These are phyloP conservation scores for Hirsutella minnesotensis DNA, from an alignment of 2,329 filamentous ascomycete species.

Conservation along the genomic window DNA sequence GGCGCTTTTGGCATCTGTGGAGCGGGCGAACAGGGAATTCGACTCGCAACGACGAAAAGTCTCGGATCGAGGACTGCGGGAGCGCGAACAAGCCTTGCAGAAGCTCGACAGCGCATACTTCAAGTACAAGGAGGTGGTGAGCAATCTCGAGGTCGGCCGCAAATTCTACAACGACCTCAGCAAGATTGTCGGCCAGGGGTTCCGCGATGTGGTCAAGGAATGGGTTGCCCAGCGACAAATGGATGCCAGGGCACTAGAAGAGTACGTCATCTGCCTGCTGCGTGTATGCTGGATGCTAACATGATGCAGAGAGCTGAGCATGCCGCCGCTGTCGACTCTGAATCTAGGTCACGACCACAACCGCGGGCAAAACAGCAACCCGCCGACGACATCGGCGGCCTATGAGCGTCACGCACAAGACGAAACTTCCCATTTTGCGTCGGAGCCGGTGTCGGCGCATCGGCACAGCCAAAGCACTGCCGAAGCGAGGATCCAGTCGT, in stretches of 20 bases:
- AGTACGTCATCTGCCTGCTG: constrained; percentile 34
- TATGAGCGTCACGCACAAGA: constrained; percentile 1
- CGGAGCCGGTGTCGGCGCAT: constrained; percentile 3
- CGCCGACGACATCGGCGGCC: constrained; percentile 2
- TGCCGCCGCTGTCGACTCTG: constrained; percentile 37
- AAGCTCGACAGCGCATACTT: constrained; percentile 82
- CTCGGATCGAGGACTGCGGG: constrained; percentile 48
- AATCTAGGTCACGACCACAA: constrained; percentile 20
- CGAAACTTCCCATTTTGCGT: constrained; percentile 8
- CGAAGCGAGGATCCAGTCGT: constrained; percentile 47
- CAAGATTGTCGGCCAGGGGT: constrained; percentile 67
- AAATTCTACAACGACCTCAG: constrained; percentile 97
- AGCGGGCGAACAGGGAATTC: constrained; percentile 69
- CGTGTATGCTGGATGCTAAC: constrained; percentile 1
- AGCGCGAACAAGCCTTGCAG: constrained; percentile 79
- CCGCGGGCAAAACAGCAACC: constrained; percentile 1
- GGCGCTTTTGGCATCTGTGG: constrained; percentile 54
- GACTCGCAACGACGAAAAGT: constrained; percentile 56
- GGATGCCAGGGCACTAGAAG: constrained; percentile 69
- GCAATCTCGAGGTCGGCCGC: constrained; percentile 77
- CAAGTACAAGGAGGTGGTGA: constrained; percentile 93
- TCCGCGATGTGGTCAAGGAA: constrained; percentile 63
- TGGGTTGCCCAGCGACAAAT: constrained; percentile 73
- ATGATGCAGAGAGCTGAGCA: constrained; percentile 32
- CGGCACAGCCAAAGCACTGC: constrained; percentile 15